A percentile compares a stretch with the other conserved stretches of the same genome.
Evolutionary conservation across 78 protist genomes (phyloP).

Genomic region (Dictyostelium capitatum): DNA sequence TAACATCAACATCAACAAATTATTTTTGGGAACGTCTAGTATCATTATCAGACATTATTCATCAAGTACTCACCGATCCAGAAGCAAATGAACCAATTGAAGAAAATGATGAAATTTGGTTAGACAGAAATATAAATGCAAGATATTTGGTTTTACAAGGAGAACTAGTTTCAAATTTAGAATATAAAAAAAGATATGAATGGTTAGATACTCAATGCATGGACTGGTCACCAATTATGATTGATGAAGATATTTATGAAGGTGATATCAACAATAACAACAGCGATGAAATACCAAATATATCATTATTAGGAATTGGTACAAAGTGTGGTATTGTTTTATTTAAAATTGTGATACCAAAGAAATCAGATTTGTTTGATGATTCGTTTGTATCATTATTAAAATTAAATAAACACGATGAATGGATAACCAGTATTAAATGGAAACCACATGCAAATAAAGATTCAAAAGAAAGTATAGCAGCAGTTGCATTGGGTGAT

Average conservation of each 20-base stretch:
- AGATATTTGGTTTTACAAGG: not conserved
- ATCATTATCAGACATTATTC: not conserved
- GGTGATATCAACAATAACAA: not conserved
- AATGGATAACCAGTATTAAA: not conserved
- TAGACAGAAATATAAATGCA: not conserved
- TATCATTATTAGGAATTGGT: not conserved
- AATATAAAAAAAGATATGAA: slow-evolving; percentile 12
- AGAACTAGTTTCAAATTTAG: not conserved
- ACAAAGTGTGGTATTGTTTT: not conserved
- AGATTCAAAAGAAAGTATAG: not conserved
- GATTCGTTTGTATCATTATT: not conserved
- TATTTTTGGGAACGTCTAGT: not conserved
- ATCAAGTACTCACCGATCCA: not conserved
- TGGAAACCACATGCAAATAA: not conserved
- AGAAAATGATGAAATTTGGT: not conserved
- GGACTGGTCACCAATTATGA: slow-evolving; percentile 2
- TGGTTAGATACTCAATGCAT: not conserved
- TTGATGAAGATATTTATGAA: too few relatives aligned
- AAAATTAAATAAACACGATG: not conserved
- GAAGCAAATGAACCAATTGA: not conserved
- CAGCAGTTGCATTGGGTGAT: not conserved
- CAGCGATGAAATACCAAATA: not conserved
- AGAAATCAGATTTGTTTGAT: not conserved
- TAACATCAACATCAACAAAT: not conserved
- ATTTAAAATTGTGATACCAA: not conserved